These are phyloP conservation scores for Senecio squalidus DNA, from an alignment of 140 eudicot species.

Conservation along the genomic window DNA sequence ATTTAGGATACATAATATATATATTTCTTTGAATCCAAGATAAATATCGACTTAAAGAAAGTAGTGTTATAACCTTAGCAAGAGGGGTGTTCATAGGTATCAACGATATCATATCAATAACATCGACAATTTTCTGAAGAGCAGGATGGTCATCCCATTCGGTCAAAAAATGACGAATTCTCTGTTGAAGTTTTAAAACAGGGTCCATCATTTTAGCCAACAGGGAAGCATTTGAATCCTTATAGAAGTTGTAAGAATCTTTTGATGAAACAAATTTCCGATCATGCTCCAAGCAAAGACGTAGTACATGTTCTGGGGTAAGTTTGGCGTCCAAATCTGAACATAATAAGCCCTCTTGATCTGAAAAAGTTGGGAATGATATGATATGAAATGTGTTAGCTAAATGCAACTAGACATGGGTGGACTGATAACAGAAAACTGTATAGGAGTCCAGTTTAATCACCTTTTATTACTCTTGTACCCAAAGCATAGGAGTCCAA, in stretches of 20 bases:
- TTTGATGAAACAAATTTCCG: conserved; percentile 25
- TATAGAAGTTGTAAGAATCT: conserved; percentile 62
- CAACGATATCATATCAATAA: conserved; percentile 69
- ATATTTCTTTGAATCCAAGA: neutral
- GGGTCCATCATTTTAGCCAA: conserved; percentile 77
- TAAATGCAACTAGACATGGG: neutral
- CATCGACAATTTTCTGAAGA: conserved; percentile 79
- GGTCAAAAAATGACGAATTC: conserved; percentile 43
- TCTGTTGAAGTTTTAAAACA: conserved; percentile 42
- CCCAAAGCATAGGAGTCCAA: conserved; percentile 67
- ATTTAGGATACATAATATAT: neutral
- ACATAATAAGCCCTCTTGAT: conserved; percentile 44
- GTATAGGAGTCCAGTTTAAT: neutral
- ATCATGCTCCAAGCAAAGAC: conserved; percentile 81
- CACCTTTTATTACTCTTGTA: conserved; percentile 49
- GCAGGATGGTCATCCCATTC: conserved; percentile 87
- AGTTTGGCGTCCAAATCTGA: conserved; percentile 69
- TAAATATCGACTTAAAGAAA: neutral
- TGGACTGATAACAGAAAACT: neutral
- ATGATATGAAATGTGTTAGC: conserved; percentile 5
- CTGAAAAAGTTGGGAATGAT: conserved; percentile 32
- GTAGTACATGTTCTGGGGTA: conserved; percentile 75
- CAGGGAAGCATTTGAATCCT: conserved; percentile 75
- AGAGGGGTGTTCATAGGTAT: conserved; percentile 84
- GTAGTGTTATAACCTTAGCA: conserved; percentile 56